Percentiles rank a stretch among this genome's conserved stretches.
Evolutionary conservation across 352 stramenopile genomes (phyloP).

Genomic region (Globisporangium yorkense): DNA sequence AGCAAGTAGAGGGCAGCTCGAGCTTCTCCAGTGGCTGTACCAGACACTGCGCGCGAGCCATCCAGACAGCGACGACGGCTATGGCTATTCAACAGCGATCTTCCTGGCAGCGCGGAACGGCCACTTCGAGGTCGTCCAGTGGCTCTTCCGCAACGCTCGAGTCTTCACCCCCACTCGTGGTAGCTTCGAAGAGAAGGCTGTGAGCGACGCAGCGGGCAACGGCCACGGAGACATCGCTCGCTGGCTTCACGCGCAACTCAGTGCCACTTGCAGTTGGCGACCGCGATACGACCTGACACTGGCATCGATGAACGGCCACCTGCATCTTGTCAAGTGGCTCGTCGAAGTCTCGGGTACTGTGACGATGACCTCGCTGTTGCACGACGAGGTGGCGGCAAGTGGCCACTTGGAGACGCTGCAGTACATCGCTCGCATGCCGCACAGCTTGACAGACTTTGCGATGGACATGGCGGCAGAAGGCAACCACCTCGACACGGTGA

Average conservation of each 20-base stretch:
- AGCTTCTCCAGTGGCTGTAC: background rate
- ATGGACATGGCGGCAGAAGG: background rate
- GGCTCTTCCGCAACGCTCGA: background rate
- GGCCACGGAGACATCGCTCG: background rate
- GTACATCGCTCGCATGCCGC: background rate
- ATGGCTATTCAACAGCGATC: background rate
- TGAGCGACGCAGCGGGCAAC: background rate
- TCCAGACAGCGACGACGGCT: background rate
- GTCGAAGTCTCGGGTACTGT: background rate
- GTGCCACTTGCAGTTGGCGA: background rate
- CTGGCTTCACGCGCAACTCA: background rate
- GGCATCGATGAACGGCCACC: background rate
- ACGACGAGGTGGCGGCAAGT: background rate
- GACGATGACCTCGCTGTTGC: background rate
- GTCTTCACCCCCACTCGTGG: background rate
- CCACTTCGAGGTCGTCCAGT: slow-evolving; percentile 3
- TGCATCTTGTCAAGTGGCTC: slow-evolving; percentile 1
- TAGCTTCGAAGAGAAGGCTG: background rate
- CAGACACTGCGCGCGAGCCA: background rate
- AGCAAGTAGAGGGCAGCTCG: background rate
- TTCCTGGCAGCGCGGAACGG: background rate
- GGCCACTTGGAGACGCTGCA: background rate
- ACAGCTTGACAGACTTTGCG: background rate
- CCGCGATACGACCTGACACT: background rate
- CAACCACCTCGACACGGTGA: background rate